Evolutionary conservation across 345 rosid species (phyloP), one percentile per base, ranked within the genome.

Genomic region (Eucalyptus cloeziana): DNA sequence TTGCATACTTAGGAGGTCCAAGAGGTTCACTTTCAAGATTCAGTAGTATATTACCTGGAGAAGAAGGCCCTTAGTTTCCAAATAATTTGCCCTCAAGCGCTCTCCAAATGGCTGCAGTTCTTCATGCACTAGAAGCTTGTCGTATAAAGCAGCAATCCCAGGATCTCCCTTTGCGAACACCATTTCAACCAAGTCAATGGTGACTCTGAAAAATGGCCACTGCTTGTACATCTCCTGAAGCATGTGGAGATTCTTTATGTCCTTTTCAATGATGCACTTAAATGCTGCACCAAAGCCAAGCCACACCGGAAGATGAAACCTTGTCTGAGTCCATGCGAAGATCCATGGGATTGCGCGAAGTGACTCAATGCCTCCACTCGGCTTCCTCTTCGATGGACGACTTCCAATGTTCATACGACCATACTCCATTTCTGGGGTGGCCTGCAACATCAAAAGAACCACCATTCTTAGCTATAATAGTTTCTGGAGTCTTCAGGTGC

Each of bases 291-390:
- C 97, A 86, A 97, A 96, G 86, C 99, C 99, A 86, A 98, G 98
- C 99, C 99, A 97, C 22, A 97, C 98, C 0, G 99, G 99, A 49
- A 98, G 94, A 90, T 97, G 99, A 87, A 98, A 98, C 91, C 99
- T 96, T 10, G 99, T 97, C 91, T 98, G 99, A 30, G 99, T 97
- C 99, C 99, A 98, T 5, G 99, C 99, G 92, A 98, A 98, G 90
- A 98, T 97, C 99, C 99, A 98, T 6, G 99, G 99, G 90, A 98
- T 98, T 24, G 99, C 99, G 79, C 99, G 97, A n/a, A 98, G 96
- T 52, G 98, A 95, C 89, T 97, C 99, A 13, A 98, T 98, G 49
- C 99, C 99, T 88, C 99, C 98, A n/a, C 98, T 96, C 8, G 98
- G 96, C 94, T 97, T 98, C 88, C 99, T 92, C 89, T 96, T 98